A percentile compares a stretch with the other conserved stretches of the same genome.
Evolutionary conservation across 495 filamentous ascomycete genomes (phyloP).

Genomic region (Aspergillus ellipticus): DNA sequence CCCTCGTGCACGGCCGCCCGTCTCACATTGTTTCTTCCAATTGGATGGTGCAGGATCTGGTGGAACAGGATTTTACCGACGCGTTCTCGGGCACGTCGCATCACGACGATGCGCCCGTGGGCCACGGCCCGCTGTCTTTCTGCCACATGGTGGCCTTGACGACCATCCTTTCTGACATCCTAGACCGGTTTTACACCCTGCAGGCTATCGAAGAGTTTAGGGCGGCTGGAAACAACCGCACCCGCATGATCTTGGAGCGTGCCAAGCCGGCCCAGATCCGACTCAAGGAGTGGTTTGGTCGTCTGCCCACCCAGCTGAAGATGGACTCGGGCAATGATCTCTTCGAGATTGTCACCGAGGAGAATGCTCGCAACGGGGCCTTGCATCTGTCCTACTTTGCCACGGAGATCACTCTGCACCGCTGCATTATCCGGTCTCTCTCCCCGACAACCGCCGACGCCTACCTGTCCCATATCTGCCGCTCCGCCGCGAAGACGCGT

Average conservation of each 20-base stretch:
- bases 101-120: constrained; percentile 34
- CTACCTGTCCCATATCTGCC: constrained; percentile 85
- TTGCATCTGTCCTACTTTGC: constrained; percentile 61
- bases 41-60: constrained; percentile 54
- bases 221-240: constrained; percentile 45
- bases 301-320: constrained; percentile 48
- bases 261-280: constrained; percentile 60
- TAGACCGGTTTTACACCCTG: constrained; percentile 59
- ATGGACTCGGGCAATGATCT: constrained; percentile 49
- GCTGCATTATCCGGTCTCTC: constrained; percentile 55
- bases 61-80: constrained; percentile 49
- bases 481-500: constrained; percentile 67
- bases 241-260: constrained; percentile 53
- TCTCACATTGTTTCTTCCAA: constrained; percentile 54
- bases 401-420: constrained; percentile 59
- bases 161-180: constrained; percentile 57
- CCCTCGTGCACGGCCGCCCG: constrained; percentile 52
- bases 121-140: constrained; percentile 50
- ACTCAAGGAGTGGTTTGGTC: constrained; percentile 56
- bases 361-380: constrained; percentile 46
- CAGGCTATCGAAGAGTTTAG: constrained; percentile 52
- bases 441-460: constrained; percentile 40
- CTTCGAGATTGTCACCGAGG: constrained; percentile 38
- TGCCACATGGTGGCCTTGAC: constrained; percentile 58
- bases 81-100: constrained; percentile 30